Conservation (phyloP, 1,284 basidiomycete genomes). For the Sporisorium sorghi region DNA sequence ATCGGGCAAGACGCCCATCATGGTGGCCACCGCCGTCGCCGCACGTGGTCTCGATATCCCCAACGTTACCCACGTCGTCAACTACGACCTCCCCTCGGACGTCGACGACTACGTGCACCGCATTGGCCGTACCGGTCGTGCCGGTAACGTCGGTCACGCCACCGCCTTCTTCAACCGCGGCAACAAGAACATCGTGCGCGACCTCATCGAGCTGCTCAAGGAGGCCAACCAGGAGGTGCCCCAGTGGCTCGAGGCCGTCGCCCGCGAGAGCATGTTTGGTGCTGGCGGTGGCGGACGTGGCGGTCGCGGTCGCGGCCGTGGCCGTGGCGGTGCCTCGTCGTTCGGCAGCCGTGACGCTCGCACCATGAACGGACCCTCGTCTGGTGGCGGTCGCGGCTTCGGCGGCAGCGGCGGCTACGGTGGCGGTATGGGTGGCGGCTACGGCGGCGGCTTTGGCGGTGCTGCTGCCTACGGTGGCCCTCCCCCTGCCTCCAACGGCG, state of each 20-base stretch:
- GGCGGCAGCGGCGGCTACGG: conserved; percentile 56
- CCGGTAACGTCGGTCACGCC: conserved; percentile 95
- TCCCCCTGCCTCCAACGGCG: conserved; percentile 53
- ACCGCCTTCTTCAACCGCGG: conserved; percentile 74
- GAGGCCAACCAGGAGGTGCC: conserved; percentile 98
- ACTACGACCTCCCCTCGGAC: conserved; percentile 98
- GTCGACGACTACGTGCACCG: conserved; percentile 79
- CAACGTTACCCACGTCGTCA: conserved; percentile 98
- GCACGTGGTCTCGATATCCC: conserved; percentile 99
- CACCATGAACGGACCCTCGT: conserved; percentile 55
- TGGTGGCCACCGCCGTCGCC: conserved; percentile 98
- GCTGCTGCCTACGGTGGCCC: conserved; percentile 47
- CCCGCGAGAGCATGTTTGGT: conserved; percentile 83
- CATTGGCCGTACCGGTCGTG: conserved; percentile 94
- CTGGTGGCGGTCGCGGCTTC: conserved; percentile 54
- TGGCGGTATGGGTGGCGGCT: conserved; percentile 50
- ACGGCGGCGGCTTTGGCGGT: conserved; percentile 39
- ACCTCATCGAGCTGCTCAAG: conserved; percentile 89
- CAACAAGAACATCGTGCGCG: conserved; percentile 81
- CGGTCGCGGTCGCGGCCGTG: conserved; percentile 75
- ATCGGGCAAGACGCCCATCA: conserved; percentile 90
- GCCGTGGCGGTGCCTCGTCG: conserved; percentile 71
- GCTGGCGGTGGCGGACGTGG: conserved; percentile 73
- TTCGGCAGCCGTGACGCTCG: conserved; percentile 68
- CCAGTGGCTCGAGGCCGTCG: conserved; percentile 87